Evolutionary conservation across 2,329 filamentous ascomycete genomes (phyloP), one percentile per base, ranked within the genome.

Genomic region (Talaromyces funiculosus): DNA sequence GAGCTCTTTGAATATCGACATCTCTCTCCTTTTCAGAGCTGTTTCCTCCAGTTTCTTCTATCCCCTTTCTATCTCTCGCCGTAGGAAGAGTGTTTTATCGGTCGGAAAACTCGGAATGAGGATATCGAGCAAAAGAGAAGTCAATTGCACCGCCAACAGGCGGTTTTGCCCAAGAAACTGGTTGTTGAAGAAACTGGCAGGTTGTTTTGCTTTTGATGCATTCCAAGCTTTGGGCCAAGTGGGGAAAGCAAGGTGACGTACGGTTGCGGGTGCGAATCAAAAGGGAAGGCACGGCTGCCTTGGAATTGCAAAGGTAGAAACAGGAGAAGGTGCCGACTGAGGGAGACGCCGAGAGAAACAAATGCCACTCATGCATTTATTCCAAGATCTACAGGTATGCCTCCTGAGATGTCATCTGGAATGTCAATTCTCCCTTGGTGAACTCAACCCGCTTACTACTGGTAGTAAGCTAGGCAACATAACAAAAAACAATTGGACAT

Each of bases 1-100:
- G 60, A 96, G 77, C 70, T 88, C 86, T 75, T 86, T 90, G 68
- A 94, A 81, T 71, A 95, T 90, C 45, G 87, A 73, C 79, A 81
- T 81, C 57, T 45, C 61, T 37, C 35, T 22, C 33, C 24, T 14
- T 14, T n/a, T 6, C 31, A 5, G 4, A 40, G 16, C 24, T 43
- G 54, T 57, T 24, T 42, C 26, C 38, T 33, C 40, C 26, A 1
- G 51, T 31, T 29, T 35, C 7, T 18, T 22, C 38, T 2, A 16
- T 22, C 40, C 14, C 18, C 24, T 31, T 22, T 20, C 16, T 38
- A n/a, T 12, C 16, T 14, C 3, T 26, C 20, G 42, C 12, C 42
- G 12, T 45, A 24, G 12, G 5, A 4, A 7, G 24, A 24, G 42
- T 16, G n/a, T 45, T 24, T 8, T 26, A 14, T 45, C 42, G 22